Base-by-base conservation (phyloP, 257 asterid genomes). In the Nicotiana attenuata region DNA sequence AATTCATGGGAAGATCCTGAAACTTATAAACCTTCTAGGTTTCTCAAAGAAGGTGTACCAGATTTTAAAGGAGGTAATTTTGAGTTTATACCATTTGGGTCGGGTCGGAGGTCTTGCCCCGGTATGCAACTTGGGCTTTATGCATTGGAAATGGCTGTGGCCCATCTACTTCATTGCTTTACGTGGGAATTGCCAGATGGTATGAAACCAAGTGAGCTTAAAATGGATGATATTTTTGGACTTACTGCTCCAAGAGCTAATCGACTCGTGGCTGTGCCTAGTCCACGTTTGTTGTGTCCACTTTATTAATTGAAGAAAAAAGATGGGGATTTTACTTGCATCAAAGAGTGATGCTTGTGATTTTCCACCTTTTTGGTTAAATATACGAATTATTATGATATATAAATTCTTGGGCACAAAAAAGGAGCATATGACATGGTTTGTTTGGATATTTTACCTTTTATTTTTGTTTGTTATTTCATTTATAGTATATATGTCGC, bases 91-190 rank as follows among this genome's bases (percentile, higher is more conserved):
- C 98, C 98, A 10, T 95, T 95, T 63, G 98, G 98, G 76, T 92
- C 98, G 78, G 98, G 98, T 13, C 91, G 98, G 28, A 85, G 98
- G 80, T 94, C 98, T 1, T 94, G 98, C 87, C 98, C 98, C n/a
- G 98, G 98, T 5, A 94, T 94, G 98, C 97, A 93, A 84, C 89
- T 95, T 24, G 98, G 98, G 56, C 86, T 93, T 3, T 92, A 92
- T 85, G 94, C 92, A 4, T 60, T 93, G 76, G 99, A 95, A 33
- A 80, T 91, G 86, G 92, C 99, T 28, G 95, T 93, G 86, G 99
- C 92, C 24, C 95, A 95, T 76, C 90, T 95, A 7, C 89, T 93
- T 60, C 98, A 93, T 55, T 89, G 93, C 31, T 95, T 95, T 76
- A 85, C 88, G 50, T 95, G 98, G 98, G 98, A 93, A n/a, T 64